phyloP scores from a whole-genome alignment of 2,329 filamentous ascomycete species.

The Arthrinium phaeospermum region DNA sequence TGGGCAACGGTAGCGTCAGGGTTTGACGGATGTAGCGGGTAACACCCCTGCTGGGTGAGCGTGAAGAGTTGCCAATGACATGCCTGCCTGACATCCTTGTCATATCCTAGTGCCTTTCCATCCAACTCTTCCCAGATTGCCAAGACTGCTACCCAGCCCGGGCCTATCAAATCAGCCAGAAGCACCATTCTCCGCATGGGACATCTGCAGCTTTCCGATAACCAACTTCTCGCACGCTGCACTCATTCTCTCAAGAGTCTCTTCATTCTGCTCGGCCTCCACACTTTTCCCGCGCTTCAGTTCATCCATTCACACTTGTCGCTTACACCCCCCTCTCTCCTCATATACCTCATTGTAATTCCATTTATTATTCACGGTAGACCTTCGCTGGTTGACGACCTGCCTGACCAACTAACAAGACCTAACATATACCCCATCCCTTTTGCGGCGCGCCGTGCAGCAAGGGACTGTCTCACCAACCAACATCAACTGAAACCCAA shows the following conservation, averaged over 20 bases:
- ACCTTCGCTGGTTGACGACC: slow-evolving; percentile 17
- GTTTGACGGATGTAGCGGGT: neutral
- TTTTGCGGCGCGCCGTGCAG: neutral
- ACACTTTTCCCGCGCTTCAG: slow-evolving; percentile 9
- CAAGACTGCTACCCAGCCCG: slow-evolving; percentile 12
- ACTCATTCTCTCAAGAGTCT: neutral
- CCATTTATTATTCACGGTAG: slow-evolving; percentile 12
- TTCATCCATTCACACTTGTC: slow-evolving; percentile 17
- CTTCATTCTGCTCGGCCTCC: neutral
- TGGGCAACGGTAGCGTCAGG: neutral
- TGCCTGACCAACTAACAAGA: neutral
- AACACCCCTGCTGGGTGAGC: neutral
- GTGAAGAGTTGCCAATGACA: slow-evolving; percentile 15
- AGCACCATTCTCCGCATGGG: slow-evolving; percentile 9
- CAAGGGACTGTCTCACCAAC: slow-evolving; percentile 4
- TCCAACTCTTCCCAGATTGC: slow-evolving; percentile 4
- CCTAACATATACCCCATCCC: neutral
- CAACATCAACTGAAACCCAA: slow-evolving; percentile 7
- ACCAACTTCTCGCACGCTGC: neutral
- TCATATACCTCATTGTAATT: slow-evolving; percentile 17
- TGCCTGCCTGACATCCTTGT: neutral
- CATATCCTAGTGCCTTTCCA: slow-evolving; percentile 1
- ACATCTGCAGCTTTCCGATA: slow-evolving; percentile 14
- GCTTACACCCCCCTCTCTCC: neutral
- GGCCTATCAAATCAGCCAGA: slow-evolving; percentile 14